Percentiles rank a stretch among this genome's conserved stretches.
phyloP scores from a whole-genome alignment of 2,329 filamentous ascomycete genomes.

The Aspergillus flavus region DNA sequence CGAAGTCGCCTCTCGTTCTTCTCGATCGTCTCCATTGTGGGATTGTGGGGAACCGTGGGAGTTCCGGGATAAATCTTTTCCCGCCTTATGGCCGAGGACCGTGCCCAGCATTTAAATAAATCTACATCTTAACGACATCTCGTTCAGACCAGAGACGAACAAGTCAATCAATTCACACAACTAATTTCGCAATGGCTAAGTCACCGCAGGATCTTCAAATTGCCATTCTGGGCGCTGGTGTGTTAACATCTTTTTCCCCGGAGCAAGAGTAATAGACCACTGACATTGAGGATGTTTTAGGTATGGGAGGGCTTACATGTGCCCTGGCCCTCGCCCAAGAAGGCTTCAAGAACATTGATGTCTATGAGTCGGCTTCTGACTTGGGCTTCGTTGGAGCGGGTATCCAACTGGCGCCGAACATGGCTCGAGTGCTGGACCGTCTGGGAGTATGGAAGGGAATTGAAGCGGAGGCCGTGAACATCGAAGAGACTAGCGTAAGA shows the following conservation, averaged over 20 bases:
- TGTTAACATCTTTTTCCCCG: background rate
- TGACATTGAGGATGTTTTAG: conserved; percentile 7
- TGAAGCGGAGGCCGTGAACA: conserved; percentile 68
- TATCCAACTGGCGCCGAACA: conserved; percentile 82
- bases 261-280: background rate
- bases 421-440: conserved; percentile 73
- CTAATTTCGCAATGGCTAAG: conserved; percentile 25
- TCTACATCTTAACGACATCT: background rate
- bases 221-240: conserved; percentile 52
- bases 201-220: conserved; percentile 42
- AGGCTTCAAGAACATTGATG: conserved; percentile 72
- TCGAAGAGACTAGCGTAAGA: conserved; percentile 72
- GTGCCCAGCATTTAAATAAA: background rate
- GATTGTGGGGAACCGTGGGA: conserved; percentile 16
- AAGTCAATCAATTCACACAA: background rate
- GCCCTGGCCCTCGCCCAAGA: conserved; percentile 75
- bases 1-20: no score
- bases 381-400: conserved; percentile 83
- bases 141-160: no score
- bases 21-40: conserved; percentile 11
- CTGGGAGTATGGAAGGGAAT: conserved; percentile 74
- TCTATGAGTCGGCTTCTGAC: conserved; percentile 73
- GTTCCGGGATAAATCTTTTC: conserved; percentile 15
- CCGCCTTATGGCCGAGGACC: conserved; percentile 11
- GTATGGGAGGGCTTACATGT: conserved; percentile 76